Evolutionary conservation across 2,329 filamentous ascomycete genomes (phyloP), one percentile per base, ranked within the genome.

Genomic region (Fusarium clavum): DNA sequence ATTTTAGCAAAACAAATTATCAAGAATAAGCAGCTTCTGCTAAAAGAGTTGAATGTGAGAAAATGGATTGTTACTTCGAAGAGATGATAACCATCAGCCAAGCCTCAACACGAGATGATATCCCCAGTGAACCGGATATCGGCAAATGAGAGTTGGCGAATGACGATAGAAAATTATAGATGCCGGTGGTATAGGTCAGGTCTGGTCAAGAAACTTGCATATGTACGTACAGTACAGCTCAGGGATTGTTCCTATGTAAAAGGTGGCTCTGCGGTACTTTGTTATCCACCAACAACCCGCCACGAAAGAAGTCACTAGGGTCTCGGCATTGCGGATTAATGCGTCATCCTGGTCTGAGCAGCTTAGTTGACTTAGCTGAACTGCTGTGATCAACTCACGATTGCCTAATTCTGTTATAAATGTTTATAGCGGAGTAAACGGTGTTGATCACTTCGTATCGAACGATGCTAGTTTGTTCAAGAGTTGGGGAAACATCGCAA

Each of bases 101-200:
- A 66, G 63, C 38, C 20, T 46, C 13, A 67, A 66, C 47, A 63
- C 49, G 57, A 67, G 48, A 40, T 67, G 48, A 66, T 61, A 18
- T 25, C 60, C 61, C 22, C 43, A n/a, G 18, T 43, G 25, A 10
- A 20, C 22, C 62, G 56, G 55, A n/a, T 46, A 25, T 67, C 56
- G 62, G 56, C 62, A 67, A 61, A 20, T 29, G 22, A 14, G 5
- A 12, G 32, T 60, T 52, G 46, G 25, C 9, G 13, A 52, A 65
- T 59, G 52, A 65, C 32, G 52, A 64, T 20, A 34, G 16, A 16
- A 41, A 18, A 22, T 22, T 34, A 56, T 41, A 48, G 20, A 48
- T 47, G 32, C 27, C 22, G 32, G 45, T 24, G 20, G 45, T 59
- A 65, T 65, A 41, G 44, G 24, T 30, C 18, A 43, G 32, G 22